Percentiles rank a stretch among this genome's conserved stretches.
phyloP scores from a whole-genome alignment of 2,329 filamentous ascomycete genomes.

The Cladobotryum mycophilum region DNA sequence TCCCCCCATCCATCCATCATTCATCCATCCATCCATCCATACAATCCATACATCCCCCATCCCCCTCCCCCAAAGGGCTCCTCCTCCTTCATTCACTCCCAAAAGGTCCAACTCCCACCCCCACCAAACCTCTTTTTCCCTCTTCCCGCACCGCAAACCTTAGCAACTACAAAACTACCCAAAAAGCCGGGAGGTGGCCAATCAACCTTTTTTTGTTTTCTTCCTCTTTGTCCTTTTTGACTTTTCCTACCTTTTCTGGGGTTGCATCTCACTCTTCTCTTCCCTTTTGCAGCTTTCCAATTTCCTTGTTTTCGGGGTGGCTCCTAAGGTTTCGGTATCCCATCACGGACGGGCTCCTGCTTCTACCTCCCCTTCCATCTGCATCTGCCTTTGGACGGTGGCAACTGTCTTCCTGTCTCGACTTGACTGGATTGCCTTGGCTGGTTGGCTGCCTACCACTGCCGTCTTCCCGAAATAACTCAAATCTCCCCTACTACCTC shows the following conservation, averaged over 20 bases:
- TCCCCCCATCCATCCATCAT: constrained; percentile 5
- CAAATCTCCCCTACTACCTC: too few species aligned
- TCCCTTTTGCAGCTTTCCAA: constrained; percentile 13
- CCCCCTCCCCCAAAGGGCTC: neutral
- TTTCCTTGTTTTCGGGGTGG: constrained; percentile 5
- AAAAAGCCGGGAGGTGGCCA: too few species aligned
- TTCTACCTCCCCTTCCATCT: too few species aligned
- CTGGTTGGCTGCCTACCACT: too few species aligned
- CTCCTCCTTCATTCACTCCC: neutral
- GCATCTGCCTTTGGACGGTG: too few species aligned
- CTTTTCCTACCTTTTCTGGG: constrained; percentile 16
- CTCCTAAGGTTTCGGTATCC: too few species aligned
- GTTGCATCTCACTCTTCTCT: constrained; percentile 15
- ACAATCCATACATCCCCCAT: constrained; percentile 1
- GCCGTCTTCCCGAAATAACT: too few species aligned
- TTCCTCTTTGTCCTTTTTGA: constrained; percentile 13
- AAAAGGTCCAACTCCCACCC: neutral
- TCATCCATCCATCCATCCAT: too few species aligned
- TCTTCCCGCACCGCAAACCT: constrained; percentile 1
- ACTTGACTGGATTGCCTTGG: too few species aligned
- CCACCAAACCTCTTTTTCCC: constrained; percentile 5
- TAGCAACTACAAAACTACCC: too few species aligned
- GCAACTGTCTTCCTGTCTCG: too few species aligned
- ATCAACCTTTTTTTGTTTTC: constrained; percentile 8
- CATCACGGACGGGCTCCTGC: too few species aligned